A percentile compares a stretch with the other conserved stretches of the same genome.
Evolutionary conservation across 768 basidiomycete species (phyloP).

Genomic region (Amanita thiersii): DNA sequence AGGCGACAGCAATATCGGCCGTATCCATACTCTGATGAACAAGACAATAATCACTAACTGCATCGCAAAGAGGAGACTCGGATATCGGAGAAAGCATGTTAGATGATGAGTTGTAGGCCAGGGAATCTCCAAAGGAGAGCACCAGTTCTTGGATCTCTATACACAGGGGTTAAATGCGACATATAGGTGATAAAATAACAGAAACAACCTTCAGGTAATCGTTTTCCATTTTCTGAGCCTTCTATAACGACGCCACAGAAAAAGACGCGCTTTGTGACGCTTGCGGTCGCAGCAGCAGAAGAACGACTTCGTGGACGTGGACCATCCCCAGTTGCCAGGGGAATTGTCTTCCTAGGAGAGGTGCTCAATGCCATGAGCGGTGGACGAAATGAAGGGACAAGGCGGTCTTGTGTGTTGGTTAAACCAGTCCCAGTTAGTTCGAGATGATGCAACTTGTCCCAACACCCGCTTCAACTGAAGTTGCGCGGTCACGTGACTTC

Average conservation of each 20-base stretch:
- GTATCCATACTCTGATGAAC: neutral
- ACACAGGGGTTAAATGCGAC: constrained; percentile 8
- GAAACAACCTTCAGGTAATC: constrained; percentile 55
- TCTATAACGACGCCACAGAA: constrained; percentile 89
- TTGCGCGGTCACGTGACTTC: constrained; percentile 8
- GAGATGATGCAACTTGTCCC: constrained; percentile 9
- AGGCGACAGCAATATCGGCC: neutral
- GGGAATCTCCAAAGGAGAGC: constrained; percentile 63
- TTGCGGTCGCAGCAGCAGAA: constrained; percentile 18
- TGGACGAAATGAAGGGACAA: neutral
- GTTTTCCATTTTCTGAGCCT: constrained; percentile 61
- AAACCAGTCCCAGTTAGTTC: no score
- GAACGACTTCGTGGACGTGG: constrained; percentile 34
- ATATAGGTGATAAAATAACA: constrained; percentile 6
- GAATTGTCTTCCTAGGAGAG: constrained; percentile 69
- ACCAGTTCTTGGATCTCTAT: constrained; percentile 76
- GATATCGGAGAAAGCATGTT: constrained; percentile 37
- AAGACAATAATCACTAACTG: constrained; percentile 29
- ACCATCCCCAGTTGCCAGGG: constrained; percentile 65
- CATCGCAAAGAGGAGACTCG: constrained; percentile 26
- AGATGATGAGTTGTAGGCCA: constrained; percentile 43
- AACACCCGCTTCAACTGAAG: neutral
- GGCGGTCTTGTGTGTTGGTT: no score
- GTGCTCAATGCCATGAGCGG: constrained; percentile 50
- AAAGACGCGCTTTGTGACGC: constrained; percentile 73